Percentiles rank a stretch among this genome's conserved stretches.
Conservation (phyloP, 2,329 filamentous ascomycete genomes). For the Trichoderma sp. region DNA sequence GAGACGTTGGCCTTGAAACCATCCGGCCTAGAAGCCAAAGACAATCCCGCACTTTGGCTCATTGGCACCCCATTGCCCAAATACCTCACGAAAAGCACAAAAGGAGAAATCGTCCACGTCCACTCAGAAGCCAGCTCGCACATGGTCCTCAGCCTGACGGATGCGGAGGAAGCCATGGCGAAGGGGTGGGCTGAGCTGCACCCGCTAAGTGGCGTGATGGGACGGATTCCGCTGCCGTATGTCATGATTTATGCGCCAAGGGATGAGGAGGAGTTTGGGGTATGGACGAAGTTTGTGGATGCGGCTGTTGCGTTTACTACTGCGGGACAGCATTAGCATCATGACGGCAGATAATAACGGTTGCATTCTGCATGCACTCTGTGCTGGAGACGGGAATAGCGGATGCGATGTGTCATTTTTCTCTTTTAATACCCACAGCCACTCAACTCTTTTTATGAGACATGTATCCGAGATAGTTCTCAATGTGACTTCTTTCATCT, state of each 20-base stretch:
- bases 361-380: background rate
- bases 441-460: background rate
- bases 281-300: constrained; percentile 27
- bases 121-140: constrained; percentile 41
- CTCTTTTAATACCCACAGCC: background rate
- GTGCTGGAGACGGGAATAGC: background rate
- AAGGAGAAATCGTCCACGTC: constrained; percentile 37
- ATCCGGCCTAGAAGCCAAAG: constrained; percentile 12
- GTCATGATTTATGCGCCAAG: constrained; percentile 42
- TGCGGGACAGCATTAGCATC: background rate
- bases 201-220: constrained; percentile 25
- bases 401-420: background rate
- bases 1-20: background rate
- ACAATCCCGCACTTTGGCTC: constrained; percentile 17
- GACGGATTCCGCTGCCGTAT: constrained; percentile 26
- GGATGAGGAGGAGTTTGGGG: constrained; percentile 34
- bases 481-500: background rate
- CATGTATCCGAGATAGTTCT: background rate
- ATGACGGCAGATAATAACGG: background rate
- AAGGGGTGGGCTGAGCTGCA: constrained; percentile 43
- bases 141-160: constrained; percentile 36
- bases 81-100: constrained; percentile 19
- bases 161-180: constrained; percentile 35
- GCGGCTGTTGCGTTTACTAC: constrained; percentile 21
- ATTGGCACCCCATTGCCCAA: background rate